Base-by-base conservation (phyloP, 495 filamentous ascomycete genomes). In the Podospora fimiseda region DNA sequence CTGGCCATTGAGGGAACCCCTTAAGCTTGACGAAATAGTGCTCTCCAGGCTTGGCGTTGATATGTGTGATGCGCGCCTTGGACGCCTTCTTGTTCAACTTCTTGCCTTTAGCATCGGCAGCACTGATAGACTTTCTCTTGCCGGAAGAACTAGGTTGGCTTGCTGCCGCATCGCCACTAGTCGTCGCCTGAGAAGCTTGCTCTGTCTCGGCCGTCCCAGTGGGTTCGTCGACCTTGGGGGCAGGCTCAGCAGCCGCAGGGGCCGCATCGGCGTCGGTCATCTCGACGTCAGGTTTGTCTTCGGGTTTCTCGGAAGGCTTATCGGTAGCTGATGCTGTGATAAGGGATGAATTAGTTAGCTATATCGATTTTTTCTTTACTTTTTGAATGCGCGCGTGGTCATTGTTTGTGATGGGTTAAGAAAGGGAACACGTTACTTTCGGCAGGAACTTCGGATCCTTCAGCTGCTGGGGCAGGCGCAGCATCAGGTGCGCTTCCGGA, bases 1-100 rank as follows among this genome's bases (percentile, higher is more conserved):
- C 81, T 2, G 91, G 91, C 91, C 91, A 96, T 39, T 86, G 82
- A 11, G 90, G 89, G 71, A 86, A 90, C 50, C 90, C 90, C 74
- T 89, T 91, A 63, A 96, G 82, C 61, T 87, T 84, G 52, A 89
- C 88, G 47, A 90, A 85, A 71, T 81, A 95, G 68, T 88, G 85
- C 55, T 95, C 81, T 59, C 91, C 91, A 2, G 91, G 87, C 71
- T 92, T 74, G 52, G 86, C 89, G 61, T 93, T 78, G 43, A 88
- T 73, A 52, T 94, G 82, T 9, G 77, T 74, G 43, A 91, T 76
- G 59, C 81, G 80, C 51, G 73, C 74, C 71, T 80, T 83, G 7
- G 87, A 90, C 64, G 85, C 85, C 76, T 91, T 94, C 71, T 85
- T 86, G 70, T 81, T 91, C 38, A 91, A 74, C 70, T 88, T 89